These are phyloP conservation scores for Filobasidium floriforme DNA, from an alignment of 768 basidiomycete species.

Conservation along the genomic window DNA sequence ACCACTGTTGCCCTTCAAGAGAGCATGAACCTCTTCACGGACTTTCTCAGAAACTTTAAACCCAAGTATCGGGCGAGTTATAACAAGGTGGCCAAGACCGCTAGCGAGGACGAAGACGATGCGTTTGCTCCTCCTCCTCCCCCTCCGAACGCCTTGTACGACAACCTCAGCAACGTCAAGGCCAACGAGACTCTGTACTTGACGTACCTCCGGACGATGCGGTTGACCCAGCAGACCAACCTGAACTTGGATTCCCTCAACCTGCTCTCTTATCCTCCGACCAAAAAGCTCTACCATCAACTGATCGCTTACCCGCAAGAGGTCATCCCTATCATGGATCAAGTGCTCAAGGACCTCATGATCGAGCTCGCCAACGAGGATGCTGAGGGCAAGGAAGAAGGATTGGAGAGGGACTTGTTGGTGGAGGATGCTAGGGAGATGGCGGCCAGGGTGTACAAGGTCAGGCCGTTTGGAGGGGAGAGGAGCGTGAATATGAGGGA, in stretches of 20 bases:
- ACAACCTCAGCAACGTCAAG: slow-evolving; percentile 34
- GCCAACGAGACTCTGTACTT: slow-evolving; percentile 57
- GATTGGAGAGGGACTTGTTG: slow-evolving; percentile 48
- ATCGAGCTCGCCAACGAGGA: slow-evolving; percentile 77
- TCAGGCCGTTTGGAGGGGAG: slow-evolving; percentile 77
- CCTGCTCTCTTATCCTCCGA: slow-evolving; percentile 73
- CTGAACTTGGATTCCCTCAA: slow-evolving; percentile 85
- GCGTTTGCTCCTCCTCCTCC: slow-evolving; percentile 30
- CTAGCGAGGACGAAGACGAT: slow-evolving; percentile 35
- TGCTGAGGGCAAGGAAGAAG: slow-evolving; percentile 50
- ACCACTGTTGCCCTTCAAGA: slow-evolving; percentile 88
- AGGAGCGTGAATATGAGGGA: slow-evolving; percentile 76
- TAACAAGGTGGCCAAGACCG: slow-evolving; percentile 49
- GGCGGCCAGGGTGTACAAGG: slow-evolving; percentile 79
- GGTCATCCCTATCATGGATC: slow-evolving; percentile 94
- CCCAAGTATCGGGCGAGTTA: slow-evolving; percentile 71
- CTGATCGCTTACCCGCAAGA: slow-evolving; percentile 93
- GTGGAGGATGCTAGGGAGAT: slow-evolving; percentile 85
- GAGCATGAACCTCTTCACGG: slow-evolving; percentile 81
- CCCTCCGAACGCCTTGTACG: slow-evolving; percentile 38
- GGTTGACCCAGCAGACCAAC: slow-evolving; percentile 83
- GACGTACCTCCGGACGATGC: slow-evolving; percentile 70
- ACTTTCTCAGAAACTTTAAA: slow-evolving; percentile 87
- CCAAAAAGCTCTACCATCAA: slow-evolving; percentile 72
- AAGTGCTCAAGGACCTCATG: slow-evolving; percentile 87